Base-by-base conservation (phyloP, 1,284 basidiomycete species). In the Melampsora abietis-canadensis region DNA sequence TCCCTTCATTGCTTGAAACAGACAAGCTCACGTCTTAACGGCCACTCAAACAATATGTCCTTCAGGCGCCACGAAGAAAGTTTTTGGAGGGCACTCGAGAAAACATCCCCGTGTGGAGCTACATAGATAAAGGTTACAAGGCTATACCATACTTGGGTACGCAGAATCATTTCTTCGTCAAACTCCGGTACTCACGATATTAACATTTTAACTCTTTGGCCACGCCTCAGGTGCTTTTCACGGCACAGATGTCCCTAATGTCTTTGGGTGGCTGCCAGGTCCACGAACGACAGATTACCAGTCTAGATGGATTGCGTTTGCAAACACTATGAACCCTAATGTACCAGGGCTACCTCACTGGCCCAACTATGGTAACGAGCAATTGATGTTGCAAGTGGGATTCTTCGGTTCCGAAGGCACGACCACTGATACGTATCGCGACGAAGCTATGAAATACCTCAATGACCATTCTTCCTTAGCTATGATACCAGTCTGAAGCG, bases 281-380 rank as follows among this genome's bases (percentile, higher is more conserved):
- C 31, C 30, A 31, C 37, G 63, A n/a, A 65, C 31, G 7, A n/a
- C n/a, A 4, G 63, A 65, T 31, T 65, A 65, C 24, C 63, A 65
- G 46, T 21, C 34, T n/a, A 40, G 63, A 40, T 65, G 63, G 63
- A 65, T 65, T 17, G 63, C 63, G 12, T 65, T 65, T 46, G 63
- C 63, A 40, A 37, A 65, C 27, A 65, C 17, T 1, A 15, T 44
- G 19, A 46, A 65, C n/a, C 63, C 63, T 12, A 46, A 65, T 19
- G 21, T 44, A 14, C 63, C 63, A 6, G 63, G 63, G 2, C 27
- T 65, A 12, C 63, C 63, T 21, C 0, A 65, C n/a, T 65, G 63
- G 63, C 14, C 31, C 15, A 46, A 40, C 6, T 65, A 65, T 24
- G 63, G 40, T 44, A 8, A 19, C 1, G 63, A 30, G 7, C 15